Base-by-base conservation (phyloP, 1,139 yeast genomes). In the Nakaseomyces sp. region DNA sequence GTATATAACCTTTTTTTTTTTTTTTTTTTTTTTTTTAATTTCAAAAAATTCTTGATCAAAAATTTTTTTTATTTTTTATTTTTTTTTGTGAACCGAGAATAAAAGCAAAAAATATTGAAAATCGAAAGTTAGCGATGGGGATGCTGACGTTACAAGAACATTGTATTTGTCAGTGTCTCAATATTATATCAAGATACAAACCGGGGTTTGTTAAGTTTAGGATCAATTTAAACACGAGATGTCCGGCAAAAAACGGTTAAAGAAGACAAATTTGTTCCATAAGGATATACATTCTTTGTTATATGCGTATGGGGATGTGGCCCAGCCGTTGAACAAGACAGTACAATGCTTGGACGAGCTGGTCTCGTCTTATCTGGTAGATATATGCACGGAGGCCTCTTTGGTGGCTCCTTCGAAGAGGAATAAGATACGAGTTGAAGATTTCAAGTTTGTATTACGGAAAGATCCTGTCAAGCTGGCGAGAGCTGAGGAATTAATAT, bases 241-340 rank as follows among this genome's bases (percentile, higher is more conserved):
- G 64, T 60, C 65, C 0, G 32, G 32, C 5, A 60, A 60, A 43
- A 58, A 60, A 37, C 33, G 41, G 26, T 47, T 64, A 30, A 66
- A 63, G 54, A 65, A 56, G 51, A 57, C 66, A 63, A 73, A 58
- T 57, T 65, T 78, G 16, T 81, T 81, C 63, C 68, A 79, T 24
- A 76, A 73, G 42, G 88, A 81, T 54, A 79, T 84, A 25, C 83
- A 82, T 53, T 78, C 87, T 9, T 67, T 89, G 40, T 68, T 89
- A 47, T 89, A 79, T 57, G 89, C 96, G 0, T 79, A 81, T 60
- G 97, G 97, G 0, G 97, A 89, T 58, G 84, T 81, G 1, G 76
- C 83, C 2, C 77, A 80, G 39, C 93, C 95, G 2, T 71, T 79
- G 26, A 81, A 81, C 28, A 82, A 84, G 44, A 84, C 95, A 0